A percentile compares a stretch with the other conserved stretches of the same genome.
Evolutionary conservation across 2,329 filamentous ascomycete genomes (phyloP).

Genomic region (Orbilia oligospora): DNA sequence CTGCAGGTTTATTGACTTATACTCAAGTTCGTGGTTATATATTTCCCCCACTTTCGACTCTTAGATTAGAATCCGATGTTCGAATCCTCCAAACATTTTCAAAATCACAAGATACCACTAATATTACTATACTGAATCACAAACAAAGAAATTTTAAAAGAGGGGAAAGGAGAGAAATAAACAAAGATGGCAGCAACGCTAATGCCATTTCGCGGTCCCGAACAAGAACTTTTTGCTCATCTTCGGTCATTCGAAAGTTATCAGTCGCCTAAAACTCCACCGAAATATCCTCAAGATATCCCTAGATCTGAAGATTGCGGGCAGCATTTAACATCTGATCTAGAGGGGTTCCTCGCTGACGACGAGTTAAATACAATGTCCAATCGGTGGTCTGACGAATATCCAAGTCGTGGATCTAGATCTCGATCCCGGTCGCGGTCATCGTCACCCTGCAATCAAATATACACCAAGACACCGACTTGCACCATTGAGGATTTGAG

Average conservation of each 20-base stretch:
- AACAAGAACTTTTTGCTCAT: slow-evolving; percentile 16
- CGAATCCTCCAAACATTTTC: neutral
- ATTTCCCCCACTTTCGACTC: neutral
- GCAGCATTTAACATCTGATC: neutral
- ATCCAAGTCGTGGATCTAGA: neutral
- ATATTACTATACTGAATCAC: neutral
- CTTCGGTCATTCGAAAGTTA: slow-evolving; percentile 26
- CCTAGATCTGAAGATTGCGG: slow-evolving; percentile 11
- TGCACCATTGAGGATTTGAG: neutral
- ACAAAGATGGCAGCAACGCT: slow-evolving; percentile 9
- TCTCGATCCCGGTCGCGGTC: neutral
- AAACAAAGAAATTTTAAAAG: neutral
- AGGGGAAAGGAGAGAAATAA: neutral
- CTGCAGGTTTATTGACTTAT: neutral
- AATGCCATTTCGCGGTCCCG: neutral
- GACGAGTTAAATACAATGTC: neutral
- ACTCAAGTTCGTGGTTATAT: neutral
- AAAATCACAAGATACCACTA: neutral
- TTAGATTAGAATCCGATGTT: neutral
- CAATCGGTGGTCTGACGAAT: neutral
- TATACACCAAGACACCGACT: neutral
- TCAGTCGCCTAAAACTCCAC: neutral
- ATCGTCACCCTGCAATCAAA: neutral
- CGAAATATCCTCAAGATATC: neutral
- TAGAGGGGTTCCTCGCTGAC: neutral